Base-by-base conservation (phyloP, 176 grass and related monocot species). In the Raddia guianensis region DNA sequence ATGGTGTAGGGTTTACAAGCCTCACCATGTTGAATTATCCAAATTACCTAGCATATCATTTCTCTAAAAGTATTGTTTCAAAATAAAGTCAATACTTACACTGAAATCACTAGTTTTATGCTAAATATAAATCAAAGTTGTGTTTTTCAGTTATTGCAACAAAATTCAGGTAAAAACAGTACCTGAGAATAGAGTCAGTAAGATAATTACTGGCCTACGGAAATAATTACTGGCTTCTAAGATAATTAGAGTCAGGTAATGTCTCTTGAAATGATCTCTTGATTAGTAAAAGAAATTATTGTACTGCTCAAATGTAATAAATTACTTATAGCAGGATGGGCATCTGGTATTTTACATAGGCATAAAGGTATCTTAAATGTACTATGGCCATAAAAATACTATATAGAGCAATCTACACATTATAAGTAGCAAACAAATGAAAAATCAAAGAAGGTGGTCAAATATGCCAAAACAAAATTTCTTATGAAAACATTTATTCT, bases 151-250 rank as follows among this genome's bases (percentile, higher is more conserved):
- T 46, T 70, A 5, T 46, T 18, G 6, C 43, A 9, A 45, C 21
- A 70, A 70, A 66, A 15, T 66, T 67, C 63, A 67, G 15, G 37
- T 18, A 44, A 66, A 66, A 66, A 44, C 18, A 19, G 64, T 67
- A 67, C 34, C 64, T 43, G 7, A 56, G 53, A 4, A 42, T 18
- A 16, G 14, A 44, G 37, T 45, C 42, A 68, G 18, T 44, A 19
- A 45, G 43, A 67, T 20, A 44, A 68, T 18, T 68, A 46, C 35
- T 9, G 8, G 40, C 45, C 27, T 27, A 27, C 27, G 27, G 27
- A 27, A 27, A 67, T 20, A 44, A 68, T 18, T 68, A 46, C 35
- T 9, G 8, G 40, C 45, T 68, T n/a, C 42, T 46, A 45, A 68
- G 42, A 27, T 27, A 27, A 27, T 27, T 27, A 27, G 18, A 67